These are phyloP conservation scores for Cytidiella melzeri DNA, from an alignment of 768 basidiomycete species.

Conservation along the genomic window DNA sequence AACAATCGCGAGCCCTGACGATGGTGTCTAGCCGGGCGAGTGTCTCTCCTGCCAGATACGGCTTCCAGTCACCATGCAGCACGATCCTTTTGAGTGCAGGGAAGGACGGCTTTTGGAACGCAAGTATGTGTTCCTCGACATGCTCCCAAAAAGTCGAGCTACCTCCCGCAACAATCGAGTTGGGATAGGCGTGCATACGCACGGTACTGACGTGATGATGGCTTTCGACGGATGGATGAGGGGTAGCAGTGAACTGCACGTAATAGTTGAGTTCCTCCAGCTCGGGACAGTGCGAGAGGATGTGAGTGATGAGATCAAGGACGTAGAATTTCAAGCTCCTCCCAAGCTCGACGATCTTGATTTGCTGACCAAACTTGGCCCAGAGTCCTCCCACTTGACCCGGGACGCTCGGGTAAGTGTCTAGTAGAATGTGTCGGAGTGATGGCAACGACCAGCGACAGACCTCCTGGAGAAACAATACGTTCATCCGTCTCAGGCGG, in stretches of 20 bases:
- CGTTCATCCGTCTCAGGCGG: constrained; percentile 42
- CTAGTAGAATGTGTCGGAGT: constrained; percentile 45
- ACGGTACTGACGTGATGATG: constrained; percentile 35
- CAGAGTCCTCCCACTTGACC: constrained; percentile 40
- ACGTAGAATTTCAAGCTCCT: constrained; percentile 48
- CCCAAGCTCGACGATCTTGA: constrained; percentile 53
- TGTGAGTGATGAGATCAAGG: constrained; percentile 39
- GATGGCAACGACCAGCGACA: constrained; percentile 46
- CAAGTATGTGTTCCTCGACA: constrained; percentile 41
- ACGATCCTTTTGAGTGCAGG: constrained; percentile 40
- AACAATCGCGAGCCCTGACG: neutral
- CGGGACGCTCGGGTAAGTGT: constrained; percentile 32
- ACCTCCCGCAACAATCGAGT: constrained; percentile 33
- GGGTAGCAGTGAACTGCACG: constrained; percentile 20
- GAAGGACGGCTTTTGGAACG: constrained; percentile 35
- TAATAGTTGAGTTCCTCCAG: constrained; percentile 51
- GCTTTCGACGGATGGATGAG: constrained; percentile 2
- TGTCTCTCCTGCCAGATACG: constrained; percentile 31
- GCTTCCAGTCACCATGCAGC: constrained; percentile 50
- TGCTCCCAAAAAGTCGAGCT: constrained; percentile 32
- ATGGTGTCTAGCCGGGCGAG: constrained; percentile 12
- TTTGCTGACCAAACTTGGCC: constrained; percentile 42
- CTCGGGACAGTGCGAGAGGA: constrained; percentile 40
- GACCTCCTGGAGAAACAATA: constrained; percentile 46
- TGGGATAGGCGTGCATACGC: constrained; percentile 46